Evolutionary conservation across 2,329 filamentous ascomycete species (phyloP), one percentile per base, ranked within the genome.

Genomic region (Exophiala spinifera): DNA sequence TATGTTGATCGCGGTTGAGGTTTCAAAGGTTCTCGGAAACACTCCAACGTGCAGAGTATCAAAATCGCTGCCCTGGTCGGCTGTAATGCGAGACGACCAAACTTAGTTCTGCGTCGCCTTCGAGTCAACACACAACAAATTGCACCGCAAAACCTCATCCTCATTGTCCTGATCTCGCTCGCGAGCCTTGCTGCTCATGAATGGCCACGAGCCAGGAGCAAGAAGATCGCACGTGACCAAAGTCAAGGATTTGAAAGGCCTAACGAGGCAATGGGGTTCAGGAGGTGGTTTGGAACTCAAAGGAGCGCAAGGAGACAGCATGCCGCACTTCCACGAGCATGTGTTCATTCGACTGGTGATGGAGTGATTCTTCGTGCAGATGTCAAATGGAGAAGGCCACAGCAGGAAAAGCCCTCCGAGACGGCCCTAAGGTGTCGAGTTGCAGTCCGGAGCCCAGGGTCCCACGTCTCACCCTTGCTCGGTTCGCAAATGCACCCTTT

Each of bases 291-390:
- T 20, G 14, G 19, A 44, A 31, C 3, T 15, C 44, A 31, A 25
- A 25, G 15, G n/a, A 17, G 4, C 28, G 15, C 44, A 25, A 17
- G 8, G 23, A 25, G 17, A 19, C 36, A 39, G 5, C 36, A 19
- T 39, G 36, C 23, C 4, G 17, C 44, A 31, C 19, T 42, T 34
- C 34, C 28, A 45, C 51, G 49, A 55, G 55, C 57, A 57, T 60
- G 57, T 60, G 57, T 60, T 60, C 55, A 42, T 42, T 42, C 31
- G 50, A 57, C 46, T 57, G 57, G 53, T 43, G 39, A 42, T 50
- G 47, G 51, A 45, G 42, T 44, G 40, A 13, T 49, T 40, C 23
- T 42, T 51, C 42, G 49, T 44, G 42, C 39, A 42, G 25, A 51
- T 49, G 44, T 42, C 14, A 37, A 51, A 44, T 31, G 25, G n/a